Evolutionary conservation across 2,329 filamentous ascomycete genomes (phyloP).

Genomic region (Sarocladiaceae sp.): DNA sequence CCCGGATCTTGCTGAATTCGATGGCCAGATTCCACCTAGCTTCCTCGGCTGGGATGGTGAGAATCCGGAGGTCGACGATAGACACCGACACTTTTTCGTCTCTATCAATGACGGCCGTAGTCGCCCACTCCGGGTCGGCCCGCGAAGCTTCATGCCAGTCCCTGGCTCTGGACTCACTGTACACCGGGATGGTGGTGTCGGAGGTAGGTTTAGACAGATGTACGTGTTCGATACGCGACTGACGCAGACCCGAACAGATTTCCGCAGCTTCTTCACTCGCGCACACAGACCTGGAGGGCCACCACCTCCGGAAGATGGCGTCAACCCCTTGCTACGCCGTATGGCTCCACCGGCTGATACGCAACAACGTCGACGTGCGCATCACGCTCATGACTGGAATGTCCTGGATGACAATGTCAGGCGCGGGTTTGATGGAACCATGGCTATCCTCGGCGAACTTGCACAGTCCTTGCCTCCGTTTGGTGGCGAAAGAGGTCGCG

Average conservation of each 20-base stretch:
- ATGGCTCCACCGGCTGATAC: conserved; percentile 38
- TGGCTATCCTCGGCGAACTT: conserved; percentile 52
- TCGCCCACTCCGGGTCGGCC: not conserved
- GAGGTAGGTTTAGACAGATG: conserved; percentile 36
- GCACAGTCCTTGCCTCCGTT: conserved; percentile 50
- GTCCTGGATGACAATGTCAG: conserved; percentile 29
- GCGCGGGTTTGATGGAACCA: conserved; percentile 42
- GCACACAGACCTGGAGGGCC: conserved; percentile 50
- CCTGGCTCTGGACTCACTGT: not conserved
- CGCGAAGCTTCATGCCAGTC: conserved; percentile 6
- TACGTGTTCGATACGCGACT: conserved; percentile 4
- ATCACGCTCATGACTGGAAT: not conserved
- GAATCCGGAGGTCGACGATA: conserved; percentile 39
- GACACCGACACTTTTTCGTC: conserved; percentile 39
- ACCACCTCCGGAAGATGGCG: conserved; percentile 69
- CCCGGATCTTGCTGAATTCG: conserved; percentile 22
- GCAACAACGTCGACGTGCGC: not conserved
- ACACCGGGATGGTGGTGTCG: conserved; percentile 18
- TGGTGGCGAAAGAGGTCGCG: conserved; percentile 39
- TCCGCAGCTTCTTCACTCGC: conserved; percentile 45
- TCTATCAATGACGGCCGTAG: conserved; percentile 5
- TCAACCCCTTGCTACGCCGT: conserved; percentile 81
- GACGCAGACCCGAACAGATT: conserved; percentile 28
- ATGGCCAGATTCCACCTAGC: conserved; percentile 42
- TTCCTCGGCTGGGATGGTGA: conserved; percentile 53